phyloP scores from a whole-genome alignment of 495 filamentous ascomycete genomes.

The Daldinia loculata region DNA sequence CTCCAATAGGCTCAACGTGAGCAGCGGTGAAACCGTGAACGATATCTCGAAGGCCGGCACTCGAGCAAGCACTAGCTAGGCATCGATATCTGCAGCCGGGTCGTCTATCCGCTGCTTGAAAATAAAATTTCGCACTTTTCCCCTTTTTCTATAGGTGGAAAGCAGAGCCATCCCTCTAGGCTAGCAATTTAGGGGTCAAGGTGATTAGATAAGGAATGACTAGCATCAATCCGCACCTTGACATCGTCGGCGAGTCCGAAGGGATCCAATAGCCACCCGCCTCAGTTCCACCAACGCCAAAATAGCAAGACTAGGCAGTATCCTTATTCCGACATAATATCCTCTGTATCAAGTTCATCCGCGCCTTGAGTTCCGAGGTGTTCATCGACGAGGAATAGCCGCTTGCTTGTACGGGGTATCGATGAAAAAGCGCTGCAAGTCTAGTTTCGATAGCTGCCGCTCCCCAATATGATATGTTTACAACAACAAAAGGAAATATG shows the following conservation, averaged over 20 bases:
- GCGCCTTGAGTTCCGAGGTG: slow-evolving; percentile 29
- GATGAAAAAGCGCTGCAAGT: slow-evolving; percentile 27
- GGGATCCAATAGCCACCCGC: slow-evolving; percentile 16
- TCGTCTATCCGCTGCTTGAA: slow-evolving; percentile 13
- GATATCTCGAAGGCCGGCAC: slow-evolving; percentile 2
- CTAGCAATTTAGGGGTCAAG: slow-evolving; percentile 11
- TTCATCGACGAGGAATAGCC: slow-evolving; percentile 27
- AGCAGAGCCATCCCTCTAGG: not conserved
- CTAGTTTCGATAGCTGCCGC: slow-evolving; percentile 32
- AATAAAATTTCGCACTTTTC: slow-evolving; percentile 2
- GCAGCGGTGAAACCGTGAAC: slow-evolving; percentile 2
- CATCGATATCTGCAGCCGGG: slow-evolving; percentile 1
- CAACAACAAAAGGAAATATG: slow-evolving; percentile 34
- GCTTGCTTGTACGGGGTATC: slow-evolving; percentile 35
- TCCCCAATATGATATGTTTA: slow-evolving; percentile 30
- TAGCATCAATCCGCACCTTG: slow-evolving; percentile 12
- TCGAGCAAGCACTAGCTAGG: not conserved
- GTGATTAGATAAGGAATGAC: slow-evolving; percentile 5
- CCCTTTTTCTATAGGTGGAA: not conserved
- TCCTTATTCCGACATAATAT: slow-evolving; percentile 31
- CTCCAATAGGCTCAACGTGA: slow-evolving; percentile 22
- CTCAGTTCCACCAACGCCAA: slow-evolving; percentile 28
- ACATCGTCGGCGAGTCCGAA: slow-evolving; percentile 10
- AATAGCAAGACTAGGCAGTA: slow-evolving; percentile 34
- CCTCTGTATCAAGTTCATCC: slow-evolving; percentile 31